Base-by-base conservation (phyloP, 192 early-diverging fungal genomes). In the Backusella luteola region DNA sequence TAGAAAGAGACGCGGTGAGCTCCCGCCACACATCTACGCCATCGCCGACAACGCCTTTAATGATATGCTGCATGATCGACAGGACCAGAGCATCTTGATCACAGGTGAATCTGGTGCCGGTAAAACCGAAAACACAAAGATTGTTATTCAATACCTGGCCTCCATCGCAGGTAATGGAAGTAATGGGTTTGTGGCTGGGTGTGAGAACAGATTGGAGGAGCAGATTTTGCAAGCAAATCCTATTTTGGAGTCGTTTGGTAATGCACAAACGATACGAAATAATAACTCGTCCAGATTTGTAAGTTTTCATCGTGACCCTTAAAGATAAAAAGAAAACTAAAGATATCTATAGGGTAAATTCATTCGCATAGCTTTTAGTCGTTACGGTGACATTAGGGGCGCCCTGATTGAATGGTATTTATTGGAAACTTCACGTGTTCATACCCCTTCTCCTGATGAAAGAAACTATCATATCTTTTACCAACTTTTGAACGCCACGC, bases 101-200 rank as follows among this genome's bases (percentile, higher is more conserved):
- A 95, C 92, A 39, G 98, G 98, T 75, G 98, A 99, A 87, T 98
- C 97, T 23, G 98, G 98, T 41, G 97, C 97, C 2, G 98, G 98
- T 44, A 99, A 99, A 85, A 99, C 98, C 6, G 98, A 99, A 86
- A 99, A 98, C 85, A 99, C 97, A n/a, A 99, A 99, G 75, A 98
- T 97, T 72, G 96, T 97, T 39, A 98, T 99, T 71, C 97, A 99
- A 85, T 99, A 98, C 84, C 86, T 99, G 67, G 94, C 97, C 0
- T 89, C 96, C 2, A 93, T 97, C 63, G 95, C 97, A 3, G 81
- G 90, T 23, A 75, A 75, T 12, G 63, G 72, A 53, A 59, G 63
- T 7, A 94, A 95, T 78, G 78, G 81, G n/a, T 44, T 59, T 32
- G 8, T 69, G 39, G 23, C 26, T 23, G 41, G 39, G 0, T 19